Evolutionary conservation across 495 filamentous ascomycete genomes (phyloP), one percentile per base, ranked within the genome.

Genomic region (Penicillium fimorum): DNA sequence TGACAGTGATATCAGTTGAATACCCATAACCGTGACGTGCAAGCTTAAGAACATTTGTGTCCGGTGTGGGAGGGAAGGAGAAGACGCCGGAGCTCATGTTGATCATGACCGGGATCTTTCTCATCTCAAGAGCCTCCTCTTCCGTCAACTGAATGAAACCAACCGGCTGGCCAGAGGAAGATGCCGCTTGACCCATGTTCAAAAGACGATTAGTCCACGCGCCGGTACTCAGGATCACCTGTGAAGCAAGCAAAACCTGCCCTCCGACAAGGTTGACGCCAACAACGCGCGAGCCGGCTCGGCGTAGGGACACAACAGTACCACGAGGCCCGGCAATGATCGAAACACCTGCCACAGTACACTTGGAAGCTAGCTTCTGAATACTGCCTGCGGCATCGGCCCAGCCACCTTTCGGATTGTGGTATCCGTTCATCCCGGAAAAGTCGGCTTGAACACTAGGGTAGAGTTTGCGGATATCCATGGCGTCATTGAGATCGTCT

Each of bases 21-120:
- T 93, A 94, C 1, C 91, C 91, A 64, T 85, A 85, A 7, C 76
- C 79, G 64, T 95, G 91, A 0, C 86, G 74, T 9, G 87, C 89
- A 46, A 94, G 58, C 62, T 95, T 95, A 35, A 95, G 73, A 2
- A 86, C 68, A 33, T 80, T 62, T 50, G 86, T 76, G 22, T 56
- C 63, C 0, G 52, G 48, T 5, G 58, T 61, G 3, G 91, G 89
- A 7, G 89, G 89, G 61, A 92, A 86, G 45, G 87, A 73, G 74
- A 91, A 95, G 55, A 87, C 74, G 18, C 90, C 90, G 0, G 79
- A 83, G 8, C 78, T 80, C 51, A 94, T 70, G 69, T 92, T 91
- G 13, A 92, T 64, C 3, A 90, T 59, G 18, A 70, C 55, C 0
- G 67, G 67, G 5, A 56, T 47, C 13, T 61, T 33, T 17, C 47